Percentiles rank a stretch among this genome's conserved stretches.
phyloP scores from a whole-genome alignment of 2,329 filamentous ascomycete genomes.

The Claviceps africana region DNA sequence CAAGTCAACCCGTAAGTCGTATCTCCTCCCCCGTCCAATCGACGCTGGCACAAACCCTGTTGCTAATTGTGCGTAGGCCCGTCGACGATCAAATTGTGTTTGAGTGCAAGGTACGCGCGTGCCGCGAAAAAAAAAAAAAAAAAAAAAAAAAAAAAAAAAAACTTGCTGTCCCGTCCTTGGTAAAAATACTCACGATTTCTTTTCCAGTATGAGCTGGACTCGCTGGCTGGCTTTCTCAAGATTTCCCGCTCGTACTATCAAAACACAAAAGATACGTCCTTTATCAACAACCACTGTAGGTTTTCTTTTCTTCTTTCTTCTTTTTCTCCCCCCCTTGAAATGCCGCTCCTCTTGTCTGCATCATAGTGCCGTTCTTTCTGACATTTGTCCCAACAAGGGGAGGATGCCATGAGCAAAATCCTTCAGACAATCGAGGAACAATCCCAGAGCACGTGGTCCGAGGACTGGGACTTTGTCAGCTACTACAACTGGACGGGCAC shows the following conservation, averaged over 20 bases:
- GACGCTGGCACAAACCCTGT: neutral
- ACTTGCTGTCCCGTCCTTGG: neutral
- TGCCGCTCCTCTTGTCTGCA: too few relatives aligned
- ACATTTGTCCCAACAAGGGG: conserved; percentile 48
- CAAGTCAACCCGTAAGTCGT: conserved; percentile 12
- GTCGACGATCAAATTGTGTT: conserved; percentile 14
- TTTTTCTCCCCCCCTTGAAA: too few relatives aligned
- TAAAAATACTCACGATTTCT: neutral
- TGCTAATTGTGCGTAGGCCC: conserved; percentile 7
- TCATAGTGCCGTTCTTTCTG: too few relatives aligned
- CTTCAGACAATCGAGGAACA: conserved; percentile 14
- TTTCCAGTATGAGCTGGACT: conserved; percentile 69
- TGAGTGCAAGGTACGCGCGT: conserved; percentile 14
- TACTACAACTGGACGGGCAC: conserved; percentile 18
- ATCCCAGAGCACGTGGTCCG: conserved; percentile 13
- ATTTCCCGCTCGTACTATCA: conserved; percentile 65
- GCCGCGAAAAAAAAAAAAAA: too few relatives aligned
- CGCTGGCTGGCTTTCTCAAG: conserved; percentile 72
- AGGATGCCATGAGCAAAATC: conserved; percentile 30
- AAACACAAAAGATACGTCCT: conserved; percentile 52
- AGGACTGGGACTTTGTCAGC: conserved; percentile 14
- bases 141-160: too few relatives aligned
- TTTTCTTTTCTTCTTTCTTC: too few relatives aligned
- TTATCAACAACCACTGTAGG: conserved; percentile 34
- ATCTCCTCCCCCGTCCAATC: neutral